Conservation (phyloP, 2,329 filamentous ascomycete genomes). For the Elsinoe australis region DNA sequence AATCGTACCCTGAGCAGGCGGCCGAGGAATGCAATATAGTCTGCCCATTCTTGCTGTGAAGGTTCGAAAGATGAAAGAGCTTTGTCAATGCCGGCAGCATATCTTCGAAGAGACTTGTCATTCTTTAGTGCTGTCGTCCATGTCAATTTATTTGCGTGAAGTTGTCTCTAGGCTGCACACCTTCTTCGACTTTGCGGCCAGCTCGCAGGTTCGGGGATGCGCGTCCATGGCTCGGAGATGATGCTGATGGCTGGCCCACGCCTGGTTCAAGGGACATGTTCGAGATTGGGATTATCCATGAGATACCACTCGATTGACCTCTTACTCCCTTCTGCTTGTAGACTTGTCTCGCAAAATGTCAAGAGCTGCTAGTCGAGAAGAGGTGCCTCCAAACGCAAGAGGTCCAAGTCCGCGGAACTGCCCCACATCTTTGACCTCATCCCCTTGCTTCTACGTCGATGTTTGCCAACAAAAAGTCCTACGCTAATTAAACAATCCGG, state of each 20-base stretch:
- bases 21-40: constrained; percentile 96
- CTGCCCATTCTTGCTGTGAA: constrained; percentile 93
- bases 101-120: constrained; percentile 70
- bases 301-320: constrained; percentile 8
- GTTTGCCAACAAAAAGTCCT: background rate
- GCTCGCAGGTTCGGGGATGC: constrained; percentile 12
- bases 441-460: background rate
- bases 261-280: constrained; percentile 16
- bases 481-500: too few species aligned
- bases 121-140: constrained; percentile 37
- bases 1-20: constrained; percentile 69
- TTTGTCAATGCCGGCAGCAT: constrained; percentile 80
- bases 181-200: constrained; percentile 7
- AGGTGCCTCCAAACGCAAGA: too few species aligned
- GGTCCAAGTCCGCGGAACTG: constrained; percentile 9
- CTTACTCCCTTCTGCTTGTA: too few species aligned
- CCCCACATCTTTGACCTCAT: background rate
- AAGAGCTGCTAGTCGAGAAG: too few species aligned
- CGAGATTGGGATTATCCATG: constrained; percentile 24
- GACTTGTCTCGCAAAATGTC: too few species aligned
- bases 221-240: constrained; percentile 7
- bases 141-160: background rate
- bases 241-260: background rate
- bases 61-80: constrained; percentile 86
- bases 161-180: background rate